These are phyloP conservation scores for Diaporthe ampelina DNA, from an alignment of 2,329 filamentous ascomycete species.

Conservation along the genomic window DNA sequence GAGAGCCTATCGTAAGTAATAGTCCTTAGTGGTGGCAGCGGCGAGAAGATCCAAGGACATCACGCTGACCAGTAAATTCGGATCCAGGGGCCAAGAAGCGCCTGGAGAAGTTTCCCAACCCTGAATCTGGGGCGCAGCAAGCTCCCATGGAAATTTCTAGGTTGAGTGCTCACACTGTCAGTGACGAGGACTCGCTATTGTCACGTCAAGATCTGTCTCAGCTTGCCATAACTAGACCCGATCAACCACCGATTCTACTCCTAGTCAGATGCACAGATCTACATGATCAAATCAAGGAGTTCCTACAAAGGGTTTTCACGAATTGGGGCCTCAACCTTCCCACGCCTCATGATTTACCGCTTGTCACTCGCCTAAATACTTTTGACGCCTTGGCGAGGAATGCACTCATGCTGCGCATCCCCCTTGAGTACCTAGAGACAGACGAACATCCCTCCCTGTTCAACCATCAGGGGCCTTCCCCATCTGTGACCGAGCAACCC, in stretches of 20 bases:
- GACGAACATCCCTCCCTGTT: not conserved
- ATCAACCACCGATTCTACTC: not conserved
- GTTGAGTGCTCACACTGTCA: too few species aligned
- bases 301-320: not conserved
- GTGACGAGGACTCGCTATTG: not conserved
- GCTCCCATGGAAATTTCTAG: not conserved
- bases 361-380: constrained; percentile 1
- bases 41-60: not conserved
- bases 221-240: not conserved
- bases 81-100: constrained; percentile 1
- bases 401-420: not conserved
- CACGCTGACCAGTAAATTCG: not conserved
- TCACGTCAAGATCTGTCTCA: not conserved
- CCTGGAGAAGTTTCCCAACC: not conserved
- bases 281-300: not conserved
- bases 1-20: constrained; percentile 10
- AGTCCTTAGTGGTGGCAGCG: not conserved
- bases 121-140: not conserved
- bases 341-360: not conserved
- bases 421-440: constrained; percentile 1
- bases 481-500: not conserved
- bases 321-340: constrained; percentile 1
- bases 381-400: constrained; percentile 21
- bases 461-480: not conserved
- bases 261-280: not conserved